Percentiles rank a stretch among this genome's conserved stretches.
Conservation (phyloP, 257 asterid genomes). For the Scutellaria baicalensis region DNA sequence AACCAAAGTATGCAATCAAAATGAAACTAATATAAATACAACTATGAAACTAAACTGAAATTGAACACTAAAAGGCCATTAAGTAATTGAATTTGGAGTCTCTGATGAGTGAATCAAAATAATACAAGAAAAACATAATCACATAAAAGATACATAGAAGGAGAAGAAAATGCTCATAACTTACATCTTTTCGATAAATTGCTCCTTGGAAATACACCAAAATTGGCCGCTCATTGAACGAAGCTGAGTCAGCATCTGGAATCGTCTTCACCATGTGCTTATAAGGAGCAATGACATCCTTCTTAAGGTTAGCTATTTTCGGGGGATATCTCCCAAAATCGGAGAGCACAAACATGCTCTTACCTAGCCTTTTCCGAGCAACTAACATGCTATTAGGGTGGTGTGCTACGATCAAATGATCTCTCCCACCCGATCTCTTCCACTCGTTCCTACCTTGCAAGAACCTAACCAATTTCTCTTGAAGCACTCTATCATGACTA, state of each 20-base stretch:
- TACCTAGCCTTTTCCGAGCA: constrained; percentile 52
- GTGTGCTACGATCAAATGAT: constrained; percentile 69
- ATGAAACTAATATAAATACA: no score
- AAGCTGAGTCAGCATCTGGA: constrained; percentile 25
- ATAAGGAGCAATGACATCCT: constrained; percentile 87
- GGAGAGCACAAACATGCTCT: constrained; percentile 69
- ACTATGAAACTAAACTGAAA: no score
- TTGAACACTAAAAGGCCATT: no score
- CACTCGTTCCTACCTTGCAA: constrained; percentile 51
- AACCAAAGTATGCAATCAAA: background rate
- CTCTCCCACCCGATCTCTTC: constrained; percentile 50
- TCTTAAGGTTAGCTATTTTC: constrained; percentile 51
- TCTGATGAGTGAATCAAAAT: background rate
- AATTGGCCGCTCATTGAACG: constrained; percentile 40
- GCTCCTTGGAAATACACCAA: constrained; percentile 80
- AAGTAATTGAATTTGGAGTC: no score
- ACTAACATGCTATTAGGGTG: constrained; percentile 73
- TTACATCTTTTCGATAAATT: constrained; percentile 73
- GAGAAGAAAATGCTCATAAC: constrained; percentile 6
- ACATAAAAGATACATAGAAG: background rate
- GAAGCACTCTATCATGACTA: constrained; percentile 40
- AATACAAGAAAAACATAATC: background rate
- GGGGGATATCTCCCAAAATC: constrained; percentile 69
- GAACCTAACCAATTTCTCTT: constrained; percentile 50
- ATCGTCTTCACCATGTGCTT: constrained; percentile 69